These are phyloP conservation scores for Claviceps quebecensis DNA, from an alignment of 2,329 filamentous ascomycete species.

Conservation along the genomic window DNA sequence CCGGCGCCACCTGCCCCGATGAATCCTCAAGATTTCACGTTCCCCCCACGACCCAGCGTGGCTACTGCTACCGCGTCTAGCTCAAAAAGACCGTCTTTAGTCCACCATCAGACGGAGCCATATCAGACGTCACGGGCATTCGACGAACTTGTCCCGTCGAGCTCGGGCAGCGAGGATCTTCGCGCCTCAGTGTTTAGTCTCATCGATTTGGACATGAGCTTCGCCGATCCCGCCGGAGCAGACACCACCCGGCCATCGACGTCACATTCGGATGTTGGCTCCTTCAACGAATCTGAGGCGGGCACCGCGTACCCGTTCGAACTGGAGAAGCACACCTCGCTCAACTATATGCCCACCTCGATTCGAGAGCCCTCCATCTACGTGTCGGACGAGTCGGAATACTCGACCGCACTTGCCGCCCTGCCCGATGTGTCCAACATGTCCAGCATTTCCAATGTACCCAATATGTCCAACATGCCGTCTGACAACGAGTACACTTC, in stretches of 20 bases:
- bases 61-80: slow-evolving; percentile 12
- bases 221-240: slow-evolving; percentile 32
- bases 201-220: slow-evolving; percentile 41
- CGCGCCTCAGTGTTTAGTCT: slow-evolving; percentile 31
- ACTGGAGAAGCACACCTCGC: slow-evolving; percentile 46
- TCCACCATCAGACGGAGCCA: slow-evolving; percentile 39
- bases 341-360: slow-evolving; percentile 29
- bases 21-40: slow-evolving; percentile 37
- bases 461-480: slow-evolving; percentile 4
- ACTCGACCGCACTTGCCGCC: slow-evolving; percentile 23
- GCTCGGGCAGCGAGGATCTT: slow-evolving; percentile 20
- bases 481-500: slow-evolving; percentile 8
- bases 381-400: slow-evolving; percentile 43
- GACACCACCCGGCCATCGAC: slow-evolving; percentile 43
- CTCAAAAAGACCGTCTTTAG: slow-evolving; percentile 27
- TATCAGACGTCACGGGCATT: slow-evolving; percentile 26
- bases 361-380: slow-evolving; percentile 45
- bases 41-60: slow-evolving; percentile 30
- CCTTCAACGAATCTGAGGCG: slow-evolving; percentile 41
- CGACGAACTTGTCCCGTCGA: slow-evolving; percentile 27
- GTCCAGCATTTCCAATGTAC: slow-evolving; percentile 1
- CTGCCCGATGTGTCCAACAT: slow-evolving; percentile 7
- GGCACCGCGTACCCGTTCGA: slow-evolving; percentile 45
- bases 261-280: slow-evolving; percentile 43
- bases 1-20: slow-evolving; percentile 33